Base-by-base conservation (phyloP, 257 asterid species). In the Dorcoceras hygrometricum region DNA sequence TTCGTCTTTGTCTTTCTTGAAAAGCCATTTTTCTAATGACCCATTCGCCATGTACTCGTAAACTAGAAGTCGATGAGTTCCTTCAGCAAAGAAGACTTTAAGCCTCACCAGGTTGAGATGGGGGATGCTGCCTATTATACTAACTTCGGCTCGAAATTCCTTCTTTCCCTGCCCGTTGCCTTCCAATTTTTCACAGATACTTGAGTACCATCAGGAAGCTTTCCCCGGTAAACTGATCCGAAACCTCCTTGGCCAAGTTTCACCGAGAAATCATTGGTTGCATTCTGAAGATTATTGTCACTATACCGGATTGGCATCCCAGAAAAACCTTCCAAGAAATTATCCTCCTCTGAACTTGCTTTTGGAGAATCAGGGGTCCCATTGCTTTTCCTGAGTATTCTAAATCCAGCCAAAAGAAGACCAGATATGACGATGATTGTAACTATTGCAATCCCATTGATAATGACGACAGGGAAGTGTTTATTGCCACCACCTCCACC, bases 161-260 rank as follows among this genome's bases (percentile, higher is more conserved):
- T 94, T 94, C 89, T 90, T 90, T 27, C 99, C 99, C 66, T 90
- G 99, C 1, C 98, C 96, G 16, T 90, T 78, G 4, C 96, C 96
- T 83, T 94, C 99, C 78, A 94, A 60, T 69, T 94, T 70, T 94
- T 94, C 73, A 90, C 98, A 24, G 99, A 98, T 32, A 94, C 2
- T 2, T 55, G 84, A 19, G 84, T 78, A 10, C 99, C 99, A 65
- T 94, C 98, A 0, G 78, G 85, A 25, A 94, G 97, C 22, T 65
- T 57, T 8, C 97, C 99, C 18, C 76, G 79, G 62, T 90, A 94
- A 70, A 94, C 99, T 0, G 99, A 94, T 29, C 99, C 99, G 27
- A 94, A 94, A 29, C 99, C 99, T n/a, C 99, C 98, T 61, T 94
- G 99, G 16, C 98, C 99, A 19, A 94, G 89, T 60, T 94, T 94